Base-by-base conservation (phyloP, 768 basidiomycete genomes). In the Stropharia rugosoannulata region DNA sequence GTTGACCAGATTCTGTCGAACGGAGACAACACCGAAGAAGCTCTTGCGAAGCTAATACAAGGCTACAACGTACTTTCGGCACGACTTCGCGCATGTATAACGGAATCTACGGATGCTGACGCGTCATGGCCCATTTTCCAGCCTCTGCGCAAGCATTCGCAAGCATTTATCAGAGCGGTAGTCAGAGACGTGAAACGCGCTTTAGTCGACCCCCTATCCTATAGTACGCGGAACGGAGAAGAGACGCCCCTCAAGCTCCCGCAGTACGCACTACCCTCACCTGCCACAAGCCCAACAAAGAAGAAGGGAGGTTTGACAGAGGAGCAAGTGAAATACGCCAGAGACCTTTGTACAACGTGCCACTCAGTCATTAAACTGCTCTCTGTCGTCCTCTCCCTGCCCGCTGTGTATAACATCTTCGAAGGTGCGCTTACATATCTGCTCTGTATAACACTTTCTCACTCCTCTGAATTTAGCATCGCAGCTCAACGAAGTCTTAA, bases 251-350 rank as follows among this genome's bases (percentile, higher is more conserved):
- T 62, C 7, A 59, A 51, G 56, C 54, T 41, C 54, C 68, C 55
- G 55, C 73, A 56, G 56, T 68, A 55, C 44, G 65, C 59, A 7
- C 73, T 90, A 16, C 91, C 89, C 6, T 91, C 88, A 13, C 90
- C 89, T 2, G 78, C 80, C 64, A 78, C 75, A 50, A 91, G 84
- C 58, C 90, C 90, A 6, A 77, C 73, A 69, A 82, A 78, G 70
- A 87, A 80, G 70, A 83, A 80, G 64, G 79, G 75, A 54, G 90
- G 92, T 4, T 83, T 91, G 82, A 82, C 81, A 0, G 92, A 83
- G 42, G 86, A 87, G 56, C 87, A 90, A 67, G 85, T 85, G 50
- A 92, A 88, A 63, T 82, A 84, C 62, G 90, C 90, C 5, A 79
- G 92, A 19, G 92, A 94, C 68, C 73, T 93, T 16, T 90, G 85